phyloP scores from a whole-genome alignment of 768 basidiomycete genomes.

The Pluteus cervinus region DNA sequence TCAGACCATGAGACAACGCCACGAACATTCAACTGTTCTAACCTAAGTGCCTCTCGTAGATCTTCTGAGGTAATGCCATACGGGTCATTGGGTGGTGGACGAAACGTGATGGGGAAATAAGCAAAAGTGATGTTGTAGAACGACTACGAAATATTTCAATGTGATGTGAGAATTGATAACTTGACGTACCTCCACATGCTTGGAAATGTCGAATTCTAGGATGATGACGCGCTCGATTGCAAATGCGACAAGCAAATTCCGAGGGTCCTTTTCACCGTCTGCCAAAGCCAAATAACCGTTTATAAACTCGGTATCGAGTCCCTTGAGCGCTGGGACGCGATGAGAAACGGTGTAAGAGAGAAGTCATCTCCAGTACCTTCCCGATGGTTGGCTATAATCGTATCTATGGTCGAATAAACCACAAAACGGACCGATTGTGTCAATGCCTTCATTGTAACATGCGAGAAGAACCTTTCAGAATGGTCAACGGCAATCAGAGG shows the following conservation, averaged over 20 bases:
- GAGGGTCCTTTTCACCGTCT: constrained; percentile 95
- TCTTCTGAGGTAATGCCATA: constrained; percentile 90
- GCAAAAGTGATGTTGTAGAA: constrained; percentile 95
- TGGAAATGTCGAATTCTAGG: constrained; percentile 78
- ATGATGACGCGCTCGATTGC: constrained; percentile 81
- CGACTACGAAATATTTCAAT: constrained; percentile 37
- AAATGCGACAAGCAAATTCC: constrained; percentile 88
- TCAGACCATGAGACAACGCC: constrained; percentile 4
- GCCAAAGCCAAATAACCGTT: constrained; percentile 72
- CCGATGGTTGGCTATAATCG: constrained; percentile 64
- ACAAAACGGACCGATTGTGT: constrained; percentile 77
- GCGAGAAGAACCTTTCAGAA: constrained; percentile 54
- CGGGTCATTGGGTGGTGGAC: constrained; percentile 89
- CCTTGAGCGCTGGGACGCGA: constrained; percentile 51
- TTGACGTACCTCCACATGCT: constrained; percentile 65
- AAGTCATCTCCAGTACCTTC: constrained; percentile 38
- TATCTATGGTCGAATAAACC: constrained; percentile 79
- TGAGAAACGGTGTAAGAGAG: neutral
- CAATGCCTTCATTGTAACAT: constrained; percentile 78
- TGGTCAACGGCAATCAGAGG: neutral
- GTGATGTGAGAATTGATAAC: neutral
- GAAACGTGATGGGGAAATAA: constrained; percentile 97
- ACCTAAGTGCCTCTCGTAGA: constrained; percentile 69
- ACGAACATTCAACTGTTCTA: constrained; percentile 9
- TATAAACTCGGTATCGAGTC: constrained; percentile 68